A percentile compares a stretch with the other conserved stretches of the same genome.
Conservation (phyloP, 2,329 filamentous ascomycete genomes). For the Neofusicoccum laricinum region DNA sequence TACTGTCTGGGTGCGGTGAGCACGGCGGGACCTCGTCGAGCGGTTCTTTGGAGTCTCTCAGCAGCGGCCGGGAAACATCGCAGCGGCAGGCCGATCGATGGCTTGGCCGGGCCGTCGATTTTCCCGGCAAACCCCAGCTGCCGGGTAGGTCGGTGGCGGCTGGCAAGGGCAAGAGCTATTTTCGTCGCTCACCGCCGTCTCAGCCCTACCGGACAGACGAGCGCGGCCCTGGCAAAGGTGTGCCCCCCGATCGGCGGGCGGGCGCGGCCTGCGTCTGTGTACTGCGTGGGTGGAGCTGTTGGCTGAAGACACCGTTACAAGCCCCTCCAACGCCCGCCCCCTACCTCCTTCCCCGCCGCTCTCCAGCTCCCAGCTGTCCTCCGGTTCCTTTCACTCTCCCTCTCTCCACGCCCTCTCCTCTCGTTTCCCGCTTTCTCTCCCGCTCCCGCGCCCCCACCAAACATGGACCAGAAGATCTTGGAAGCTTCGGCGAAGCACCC, state of each 20-base stretch:
- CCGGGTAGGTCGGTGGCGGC: neutral
- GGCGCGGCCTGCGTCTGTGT: neutral
- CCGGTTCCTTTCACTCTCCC: neutral
- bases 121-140: neutral
- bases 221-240: neutral
- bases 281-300: constrained; percentile 10
- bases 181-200: constrained; percentile 12
- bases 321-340: constrained; percentile 9
- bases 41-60: neutral
- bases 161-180: neutral
- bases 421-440: neutral
- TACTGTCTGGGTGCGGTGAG: neutral
- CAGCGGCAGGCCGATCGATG: neutral
- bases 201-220: constrained; percentile 12
- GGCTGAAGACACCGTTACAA: constrained; percentile 2
- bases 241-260: constrained; percentile 6
- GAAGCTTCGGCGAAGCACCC: constrained; percentile 31
- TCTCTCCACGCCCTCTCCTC: neutral
- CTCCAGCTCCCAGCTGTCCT: neutral
- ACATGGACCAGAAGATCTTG: constrained; percentile 24
- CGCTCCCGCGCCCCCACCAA: neutral
- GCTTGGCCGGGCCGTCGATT: constrained; percentile 13
- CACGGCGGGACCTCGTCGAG: neutral
- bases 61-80: neutral
- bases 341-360: constrained; percentile 11